Evolutionary conservation across 306 rosid species (phyloP).

Genomic region (Ziziphus jujuba): DNA sequence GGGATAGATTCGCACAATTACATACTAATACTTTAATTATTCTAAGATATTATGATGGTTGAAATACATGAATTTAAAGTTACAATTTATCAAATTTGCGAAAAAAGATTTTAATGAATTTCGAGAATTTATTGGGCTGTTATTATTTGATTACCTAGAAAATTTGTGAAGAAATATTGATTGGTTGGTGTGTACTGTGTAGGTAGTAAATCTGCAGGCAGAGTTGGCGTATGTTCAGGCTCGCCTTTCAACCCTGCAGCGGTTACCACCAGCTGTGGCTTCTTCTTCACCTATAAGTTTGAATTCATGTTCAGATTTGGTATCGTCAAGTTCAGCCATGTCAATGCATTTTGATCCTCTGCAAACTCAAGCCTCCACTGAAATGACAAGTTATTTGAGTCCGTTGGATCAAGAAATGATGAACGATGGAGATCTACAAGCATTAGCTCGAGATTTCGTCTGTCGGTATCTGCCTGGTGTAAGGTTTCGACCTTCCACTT

Average conservation of each 20-base stretch:
- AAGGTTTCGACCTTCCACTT: constrained; percentile 46
- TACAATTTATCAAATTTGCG: no score
- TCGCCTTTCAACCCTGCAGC: constrained; percentile 60
- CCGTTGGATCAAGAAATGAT: constrained; percentile 34
- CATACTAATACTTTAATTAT: no score
- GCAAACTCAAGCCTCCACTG: constrained; percentile 20
- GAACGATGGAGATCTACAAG: constrained; percentile 55
- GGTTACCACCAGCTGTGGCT: neutral
- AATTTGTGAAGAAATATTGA: neutral
- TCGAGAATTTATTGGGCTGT: no score
- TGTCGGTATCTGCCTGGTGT: constrained; percentile 65
- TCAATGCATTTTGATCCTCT: constrained; percentile 43
- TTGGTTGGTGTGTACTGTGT: neutral
- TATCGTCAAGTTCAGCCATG: constrained; percentile 19
- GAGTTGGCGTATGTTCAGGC: constrained; percentile 78
- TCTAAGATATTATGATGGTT: no score
- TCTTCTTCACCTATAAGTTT: constrained; percentile 26
- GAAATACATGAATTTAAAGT: no score
- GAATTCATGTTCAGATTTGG: constrained; percentile 32
- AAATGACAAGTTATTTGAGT: constrained; percentile 26
- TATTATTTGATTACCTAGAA: no score
- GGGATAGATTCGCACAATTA: neutral
- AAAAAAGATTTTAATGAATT: no score
- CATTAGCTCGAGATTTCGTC: constrained; percentile 59
- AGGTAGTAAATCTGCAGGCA: constrained; percentile 84